Base-by-base conservation (phyloP, 306 rosid species). In the Ormosia emarginata region DNA sequence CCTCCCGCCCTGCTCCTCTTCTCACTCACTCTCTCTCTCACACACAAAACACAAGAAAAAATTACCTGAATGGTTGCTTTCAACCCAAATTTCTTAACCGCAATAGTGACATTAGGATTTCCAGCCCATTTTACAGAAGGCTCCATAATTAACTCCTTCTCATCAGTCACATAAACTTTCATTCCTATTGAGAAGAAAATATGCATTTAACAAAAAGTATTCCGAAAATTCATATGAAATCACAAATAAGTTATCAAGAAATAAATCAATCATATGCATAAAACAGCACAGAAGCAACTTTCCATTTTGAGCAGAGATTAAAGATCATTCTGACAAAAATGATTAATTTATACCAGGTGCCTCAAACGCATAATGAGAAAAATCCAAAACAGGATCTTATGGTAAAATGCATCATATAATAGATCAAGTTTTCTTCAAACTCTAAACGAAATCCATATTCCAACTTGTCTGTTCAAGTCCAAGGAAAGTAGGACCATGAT, bases 71-170 rank as follows among this genome's bases (percentile, higher is more conserved):
- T 71, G 7, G 95, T 95, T 84, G 98, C 94, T 88, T 90, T 95
- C 81, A 95, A 85, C 39, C 97, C 98, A 64, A 91, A 95, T 83
- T 92, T 83, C 88, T 95, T 91, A 32, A 78, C 87, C 32, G 89
- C 94, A 82, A 95, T 67, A 12, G 67, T 67, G 66, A 91, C 55
- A 83, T 95, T 91, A 70, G 98, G 98, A 88, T 93, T 95, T 71
- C 88, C 97, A 36, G 98, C 98, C 98, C 97, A 95, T 78, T 93
- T 95, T 68, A 95, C 29, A 56, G 81, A 80, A 56, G 93, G 93
- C 86, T 95, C 97, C 97, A 95, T 91, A 8, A 95, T 93, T 80
- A 95, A 75, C 84, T 95, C 98, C 81, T 95, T 95, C 78, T 95
- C 98, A 37, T 93, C 98, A 7, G 98, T 95, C 77, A 40, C 74